These are phyloP conservation scores for Trifolium dubium DNA, from an alignment of 306 rosid species.

Conservation along the genomic window DNA sequence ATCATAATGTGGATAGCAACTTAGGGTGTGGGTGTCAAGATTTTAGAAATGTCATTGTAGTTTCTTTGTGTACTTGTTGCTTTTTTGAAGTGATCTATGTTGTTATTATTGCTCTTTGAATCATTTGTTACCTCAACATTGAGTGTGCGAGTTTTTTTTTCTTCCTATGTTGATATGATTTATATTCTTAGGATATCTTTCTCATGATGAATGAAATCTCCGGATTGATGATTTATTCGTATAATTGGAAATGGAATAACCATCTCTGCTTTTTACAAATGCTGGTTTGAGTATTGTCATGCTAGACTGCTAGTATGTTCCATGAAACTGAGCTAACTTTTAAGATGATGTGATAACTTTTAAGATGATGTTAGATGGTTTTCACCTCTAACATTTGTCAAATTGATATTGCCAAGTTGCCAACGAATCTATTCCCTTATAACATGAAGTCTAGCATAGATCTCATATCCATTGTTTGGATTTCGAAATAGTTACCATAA, in stretches of 20 bases:
- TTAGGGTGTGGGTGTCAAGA: background rate
- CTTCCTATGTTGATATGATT: slow-evolving; percentile 11
- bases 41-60: background rate
- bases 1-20: slow-evolving; percentile 21
- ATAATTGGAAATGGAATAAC: background rate
- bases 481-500: background rate
- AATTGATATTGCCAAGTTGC: background rate
- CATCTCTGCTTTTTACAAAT: slow-evolving; percentile 2
- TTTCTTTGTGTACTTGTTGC: background rate
- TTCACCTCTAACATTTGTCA: background rate
- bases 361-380: background rate
- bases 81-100: background rate
- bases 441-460: background rate
- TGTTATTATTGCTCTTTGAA: background rate
- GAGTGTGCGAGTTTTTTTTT: background rate
- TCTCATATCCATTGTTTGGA: background rate
- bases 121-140: slow-evolving; percentile 5
- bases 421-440: background rate
- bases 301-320: background rate
- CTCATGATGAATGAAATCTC: background rate
- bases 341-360: background rate
- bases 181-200: slow-evolving; percentile 16
- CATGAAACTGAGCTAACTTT: background rate
- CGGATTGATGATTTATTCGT: slow-evolving; percentile 13
- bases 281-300: background rate